Evolutionary conservation across 2,329 filamentous ascomycete genomes (phyloP).

Genomic region (Xylariomycetidae sp.): DNA sequence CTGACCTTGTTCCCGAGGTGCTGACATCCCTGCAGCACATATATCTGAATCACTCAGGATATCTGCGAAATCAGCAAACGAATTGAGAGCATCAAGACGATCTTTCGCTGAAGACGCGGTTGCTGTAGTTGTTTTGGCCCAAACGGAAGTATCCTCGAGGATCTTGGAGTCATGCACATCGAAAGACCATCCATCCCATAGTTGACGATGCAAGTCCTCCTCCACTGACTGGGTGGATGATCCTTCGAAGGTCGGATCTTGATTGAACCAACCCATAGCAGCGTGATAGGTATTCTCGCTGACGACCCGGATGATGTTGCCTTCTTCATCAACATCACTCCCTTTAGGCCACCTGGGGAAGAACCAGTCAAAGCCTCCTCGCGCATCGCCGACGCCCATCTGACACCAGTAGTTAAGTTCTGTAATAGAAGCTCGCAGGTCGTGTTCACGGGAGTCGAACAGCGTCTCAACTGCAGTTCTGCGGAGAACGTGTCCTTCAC

Average conservation of each 20-base stretch:
- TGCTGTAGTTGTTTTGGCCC: conserved; percentile 17
- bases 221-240: conserved; percentile 42
- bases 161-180: conserved; percentile 56
- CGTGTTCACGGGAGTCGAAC: conserved; percentile 63
- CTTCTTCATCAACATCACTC: conserved; percentile 61
- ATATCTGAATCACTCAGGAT: conserved; percentile 64
- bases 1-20: conserved; percentile 32
- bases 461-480: conserved; percentile 64
- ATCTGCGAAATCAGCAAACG: conserved; percentile 51
- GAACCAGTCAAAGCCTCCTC: conserved; percentile 87
- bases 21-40: conserved; percentile 46
- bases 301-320: conserved; percentile 68
- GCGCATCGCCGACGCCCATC: conserved; percentile 85
- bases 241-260: conserved; percentile 47
- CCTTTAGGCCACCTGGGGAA: conserved; percentile 72
- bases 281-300: conserved; percentile 73
- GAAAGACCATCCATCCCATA: conserved; percentile 64
- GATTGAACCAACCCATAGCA: conserved; percentile 73
- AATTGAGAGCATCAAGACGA: conserved; percentile 37
- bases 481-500: conserved; percentile 77
- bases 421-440: conserved; percentile 75
- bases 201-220: conserved; percentile 59
- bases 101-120: conserved; percentile 6
- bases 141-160: conserved; percentile 33
- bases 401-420: conserved; percentile 98